Conservation (phyloP, 176 grass and related monocot species). For the Pharus latifolius region DNA sequence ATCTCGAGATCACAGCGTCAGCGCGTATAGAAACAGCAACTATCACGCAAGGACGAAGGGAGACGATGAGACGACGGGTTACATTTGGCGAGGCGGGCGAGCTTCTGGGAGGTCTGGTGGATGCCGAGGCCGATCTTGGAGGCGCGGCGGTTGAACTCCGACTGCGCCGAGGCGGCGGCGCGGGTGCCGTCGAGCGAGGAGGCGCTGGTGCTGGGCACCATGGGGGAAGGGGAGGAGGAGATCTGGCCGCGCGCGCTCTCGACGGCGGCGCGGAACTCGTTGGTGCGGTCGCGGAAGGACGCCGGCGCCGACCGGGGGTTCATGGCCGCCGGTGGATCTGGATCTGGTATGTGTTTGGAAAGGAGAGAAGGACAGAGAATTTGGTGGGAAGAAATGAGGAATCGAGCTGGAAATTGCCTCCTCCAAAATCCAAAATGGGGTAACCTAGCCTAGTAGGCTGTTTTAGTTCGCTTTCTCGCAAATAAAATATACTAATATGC, state of each 20-base stretch:
- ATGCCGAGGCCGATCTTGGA: constrained; percentile 90
- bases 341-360: constrained; percentile 10
- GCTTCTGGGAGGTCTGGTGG: constrained; percentile 90
- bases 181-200: constrained; percentile 32
- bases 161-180: constrained; percentile 37
- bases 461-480: no score
- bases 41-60: no score
- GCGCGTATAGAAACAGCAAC: not conserved
- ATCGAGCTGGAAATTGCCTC: constrained; percentile 7
- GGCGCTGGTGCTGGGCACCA: not conserved
- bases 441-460: no score
- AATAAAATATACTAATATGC: no score
- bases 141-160: constrained; percentile 82
- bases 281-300: constrained; percentile 83
- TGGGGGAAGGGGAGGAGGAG: not conserved
- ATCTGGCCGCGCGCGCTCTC: constrained; percentile 55
- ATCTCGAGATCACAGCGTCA: not conserved
- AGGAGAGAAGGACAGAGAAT: not conserved
- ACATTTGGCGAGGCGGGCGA: constrained; percentile 80
- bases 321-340: constrained; percentile 36
- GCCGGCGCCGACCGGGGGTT: constrained; percentile 46
- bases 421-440: no score
- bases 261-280: constrained; percentile 74
- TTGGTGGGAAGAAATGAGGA: constrained; percentile 4
- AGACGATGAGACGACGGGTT: not conserved